Base-by-base conservation (phyloP, 1,284 basidiomycete species). In the Exobasidium rhododendri region DNA sequence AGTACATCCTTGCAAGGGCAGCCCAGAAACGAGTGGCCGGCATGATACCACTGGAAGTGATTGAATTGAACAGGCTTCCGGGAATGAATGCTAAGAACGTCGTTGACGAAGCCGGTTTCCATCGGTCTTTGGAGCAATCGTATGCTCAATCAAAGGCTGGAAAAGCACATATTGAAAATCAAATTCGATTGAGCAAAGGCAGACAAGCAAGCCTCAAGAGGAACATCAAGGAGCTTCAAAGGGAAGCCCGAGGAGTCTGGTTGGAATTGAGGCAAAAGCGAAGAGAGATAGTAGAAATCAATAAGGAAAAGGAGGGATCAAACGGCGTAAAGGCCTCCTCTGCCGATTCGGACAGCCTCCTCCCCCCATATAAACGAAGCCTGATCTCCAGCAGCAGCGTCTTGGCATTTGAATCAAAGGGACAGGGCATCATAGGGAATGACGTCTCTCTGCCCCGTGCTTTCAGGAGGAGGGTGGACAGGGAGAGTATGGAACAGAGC, bases 121-220 rank as follows among this genome's bases (percentile, higher is more conserved):
- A 55, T 32, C n/a, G 52, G 22, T 55, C 52, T 4, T 55, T 55
- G 17, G 52, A 55, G 28, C 30, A 26, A 14, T 40, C 52, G 14
- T 55, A 55, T 55, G 52, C 52, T 17, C 52, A 55, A 44, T 17
- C 24, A 14, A 55, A 44, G 30, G 17, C 35, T 26, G 52, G 17
- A 20, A 55, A 74, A 44, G 2, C 40, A 5, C 52, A 55, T 17
- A 55, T 55, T 31, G 52, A 55, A 26, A 35, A 29, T 20, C 20
- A 55, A 32, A 26, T 11, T 17, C 24, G 30, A 22, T 14, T n/a
- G 17, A 40, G 32, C 17, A 22, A 30, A 5, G 29, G 17, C 22
- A 55, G 52, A 44, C 32, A 55, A 55, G 35, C 22, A 29, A 35
- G 35, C 13, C 2, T 35, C 5, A 55, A 55, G 17, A 29, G 35